Evolutionary conservation across 768 basidiomycete species (phyloP).

Genomic region (Mrakia frigida): DNA sequence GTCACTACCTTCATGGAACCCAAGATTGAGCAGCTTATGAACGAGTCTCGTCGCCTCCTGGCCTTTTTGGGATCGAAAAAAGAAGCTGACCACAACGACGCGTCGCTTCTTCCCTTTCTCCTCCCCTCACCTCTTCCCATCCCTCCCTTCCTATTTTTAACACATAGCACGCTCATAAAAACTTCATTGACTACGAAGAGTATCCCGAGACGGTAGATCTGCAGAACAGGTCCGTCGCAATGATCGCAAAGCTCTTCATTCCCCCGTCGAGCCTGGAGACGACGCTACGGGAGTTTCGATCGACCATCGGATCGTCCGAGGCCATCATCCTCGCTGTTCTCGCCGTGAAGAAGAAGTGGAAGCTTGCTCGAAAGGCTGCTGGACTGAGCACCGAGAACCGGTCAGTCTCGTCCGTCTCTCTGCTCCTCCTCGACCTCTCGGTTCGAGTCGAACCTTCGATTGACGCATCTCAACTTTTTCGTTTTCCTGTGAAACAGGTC

Average conservation of each 20-base stretch:
- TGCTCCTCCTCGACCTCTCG: not conserved
- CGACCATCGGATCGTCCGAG: conserved; percentile 37
- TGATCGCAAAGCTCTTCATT: conserved; percentile 33
- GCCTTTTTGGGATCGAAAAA: not conserved
- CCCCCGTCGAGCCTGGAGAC: conserved; percentile 29
- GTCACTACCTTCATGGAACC: conserved; percentile 36
- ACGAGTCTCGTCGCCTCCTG: not conserved
- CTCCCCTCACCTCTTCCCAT: not conserved
- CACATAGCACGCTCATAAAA: conserved; percentile 16
- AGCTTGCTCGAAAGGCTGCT: conserved; percentile 34
- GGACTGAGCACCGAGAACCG: conserved; percentile 36
- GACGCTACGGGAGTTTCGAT: conserved; percentile 32
- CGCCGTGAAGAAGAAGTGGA: conserved; percentile 40
- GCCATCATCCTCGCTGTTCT: conserved; percentile 43
- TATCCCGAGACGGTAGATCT: conserved; percentile 34
- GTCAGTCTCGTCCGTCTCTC: conserved; percentile 23
- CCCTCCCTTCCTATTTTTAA: not conserved
- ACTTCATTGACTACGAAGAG: conserved; percentile 35
- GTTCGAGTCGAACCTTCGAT: not conserved
- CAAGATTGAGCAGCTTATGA: conserved; percentile 34
- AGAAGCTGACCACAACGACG: not conserved
- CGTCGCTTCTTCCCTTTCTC: not conserved
- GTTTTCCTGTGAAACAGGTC: conserved; percentile 7
- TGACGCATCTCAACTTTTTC: not conserved
- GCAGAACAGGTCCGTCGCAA: conserved; percentile 30